Evolutionary conservation across 2,329 filamentous ascomycete species (phyloP).

Genomic region (Fusarium kyushuense): DNA sequence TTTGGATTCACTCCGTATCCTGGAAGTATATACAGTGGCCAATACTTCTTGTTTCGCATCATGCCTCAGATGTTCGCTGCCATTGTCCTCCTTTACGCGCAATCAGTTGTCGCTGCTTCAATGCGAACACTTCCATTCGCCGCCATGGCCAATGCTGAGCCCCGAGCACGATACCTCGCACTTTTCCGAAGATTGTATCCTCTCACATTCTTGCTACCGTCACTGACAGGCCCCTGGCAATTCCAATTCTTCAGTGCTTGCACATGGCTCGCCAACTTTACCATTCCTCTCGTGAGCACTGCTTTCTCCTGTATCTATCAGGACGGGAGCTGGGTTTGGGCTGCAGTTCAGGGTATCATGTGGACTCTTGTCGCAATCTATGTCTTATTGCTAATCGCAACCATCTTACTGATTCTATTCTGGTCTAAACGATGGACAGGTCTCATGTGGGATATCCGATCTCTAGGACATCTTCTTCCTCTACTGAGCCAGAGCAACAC

Average conservation of each 20-base stretch:
- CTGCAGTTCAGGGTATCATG: slow-evolving; percentile 79
- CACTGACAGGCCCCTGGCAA: slow-evolving; percentile 71
- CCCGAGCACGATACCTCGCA: slow-evolving; percentile 70
- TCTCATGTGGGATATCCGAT: slow-evolving; percentile 86
- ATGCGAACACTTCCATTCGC: slow-evolving; percentile 82
- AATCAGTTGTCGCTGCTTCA: slow-evolving; percentile 79
- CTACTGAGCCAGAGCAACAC: slow-evolving; percentile 85
- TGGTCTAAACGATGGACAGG: slow-evolving; percentile 77
- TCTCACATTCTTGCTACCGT: slow-evolving; percentile 73
- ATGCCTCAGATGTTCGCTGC: slow-evolving; percentile 82
- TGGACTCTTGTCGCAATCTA: slow-evolving; percentile 85
- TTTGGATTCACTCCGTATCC: slow-evolving; percentile 76
- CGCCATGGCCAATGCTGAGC: slow-evolving; percentile 75
- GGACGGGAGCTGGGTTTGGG: slow-evolving; percentile 78
- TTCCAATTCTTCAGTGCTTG: slow-evolving; percentile 74
- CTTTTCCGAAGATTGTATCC: slow-evolving; percentile 78
- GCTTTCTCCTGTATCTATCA: slow-evolving; percentile 75
- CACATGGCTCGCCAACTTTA: slow-evolving; percentile 83
- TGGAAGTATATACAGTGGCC: slow-evolving; percentile 73
- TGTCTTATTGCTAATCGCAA: slow-evolving; percentile 70
- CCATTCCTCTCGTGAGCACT: slow-evolving; percentile 83
- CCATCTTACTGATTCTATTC: slow-evolving; percentile 67
- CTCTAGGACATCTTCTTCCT: slow-evolving; percentile 82
- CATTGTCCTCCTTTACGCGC: slow-evolving; percentile 79
- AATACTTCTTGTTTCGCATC: slow-evolving; percentile 89